Base-by-base conservation (phyloP, 805 yeast species). In the Yamadazyma paraphyllophila region DNA sequence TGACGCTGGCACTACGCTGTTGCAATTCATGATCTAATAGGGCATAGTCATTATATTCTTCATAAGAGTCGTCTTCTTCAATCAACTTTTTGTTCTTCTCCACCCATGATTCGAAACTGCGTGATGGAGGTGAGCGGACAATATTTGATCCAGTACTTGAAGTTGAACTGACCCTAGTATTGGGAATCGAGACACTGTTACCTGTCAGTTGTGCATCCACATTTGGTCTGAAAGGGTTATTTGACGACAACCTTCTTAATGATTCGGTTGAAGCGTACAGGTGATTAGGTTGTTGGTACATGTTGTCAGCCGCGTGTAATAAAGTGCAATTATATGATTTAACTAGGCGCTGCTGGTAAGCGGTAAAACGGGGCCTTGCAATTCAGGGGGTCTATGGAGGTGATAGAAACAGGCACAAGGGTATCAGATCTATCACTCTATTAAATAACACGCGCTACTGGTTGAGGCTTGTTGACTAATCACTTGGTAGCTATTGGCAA, bases 201-300 rank as follows among this genome's bases (percentile, higher is more conserved):
- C 45, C 37, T 5, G 32, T 30, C 12, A 17, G 27, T 4, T 20
- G 30, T 11, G 40, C 7, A 13, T 30, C 40, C 7, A 26, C 13
- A 9, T 16, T 26, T 24, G 38, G 45, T 57, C 92, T 75, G 62
- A 85, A 85, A n/a, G 92, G 92, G 54, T 85, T 85, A 60, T 82
- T 82, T 2, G 82, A 70, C 6, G 90, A 83, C 43, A 82, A 63
- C 51, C 81, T 60, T 54, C 78, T 61, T 35, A 65, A 52, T 36
- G 71, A 63, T 38, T 66, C 71, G 16, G 61, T 49, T 11, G 74
- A 68, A 29, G 61, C 56, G 53, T 61, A 60, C 45, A 65, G 58
- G 36, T 59, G 61, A 40, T 65, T 66, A 20, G 69, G 69, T 52
- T 67, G 74, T 50, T 62, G 68, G 44, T 70, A 71, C 80, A 78